Evolutionary conservation across 2,329 filamentous ascomycete species (phyloP).

Genomic region (Erysiphe pulchra): DNA sequence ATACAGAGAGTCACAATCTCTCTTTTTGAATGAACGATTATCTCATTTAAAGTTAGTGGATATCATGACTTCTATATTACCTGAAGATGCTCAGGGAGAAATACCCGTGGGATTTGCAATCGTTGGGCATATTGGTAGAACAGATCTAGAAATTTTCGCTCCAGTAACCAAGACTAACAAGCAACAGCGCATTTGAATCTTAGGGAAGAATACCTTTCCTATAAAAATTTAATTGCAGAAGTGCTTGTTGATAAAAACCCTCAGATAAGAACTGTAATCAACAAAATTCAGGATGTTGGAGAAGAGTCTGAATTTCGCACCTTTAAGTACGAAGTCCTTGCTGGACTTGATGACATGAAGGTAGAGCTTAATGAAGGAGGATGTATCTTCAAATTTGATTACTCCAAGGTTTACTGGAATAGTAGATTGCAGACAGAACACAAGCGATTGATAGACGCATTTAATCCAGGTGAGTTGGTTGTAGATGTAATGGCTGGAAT

Average conservation of each 20-base stretch:
- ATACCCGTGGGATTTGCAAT: conserved; percentile 69
- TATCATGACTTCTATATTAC: conserved; percentile 58
- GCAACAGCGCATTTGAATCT: conserved; percentile 64
- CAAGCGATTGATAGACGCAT: conserved; percentile 47
- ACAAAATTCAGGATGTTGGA: conserved; percentile 80
- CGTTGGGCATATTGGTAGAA: conserved; percentile 60
- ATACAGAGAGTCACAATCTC: not conserved
- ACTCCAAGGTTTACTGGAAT: conserved; percentile 96
- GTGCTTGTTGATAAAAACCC: conserved; percentile 80
- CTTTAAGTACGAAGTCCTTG: conserved; percentile 75
- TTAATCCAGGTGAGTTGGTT: conserved; percentile 65
- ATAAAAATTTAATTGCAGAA: conserved; percentile 64
- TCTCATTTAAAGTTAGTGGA: conserved; percentile 21
- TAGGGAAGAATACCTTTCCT: conserved; percentile 55
- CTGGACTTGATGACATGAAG: conserved; percentile 56
- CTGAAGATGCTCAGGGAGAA: conserved; percentile 53
- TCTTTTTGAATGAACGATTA: conserved; percentile 1
- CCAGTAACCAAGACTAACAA: conserved; percentile 2
- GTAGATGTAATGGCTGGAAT: conserved; percentile 96
- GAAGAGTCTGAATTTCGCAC: conserved; percentile 68
- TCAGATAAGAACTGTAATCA: conserved; percentile 66
- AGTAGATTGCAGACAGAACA: conserved; percentile 77
- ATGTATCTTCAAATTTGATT: conserved; percentile 82
- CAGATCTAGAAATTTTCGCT: conserved; percentile 1
- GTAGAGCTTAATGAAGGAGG: conserved; percentile 61